A percentile compares a stretch with the other conserved stretches of the same genome.
Evolutionary conservation across 2,329 filamentous ascomycete genomes (phyloP).

Genomic region (Parafenestella ontariensis): DNA sequence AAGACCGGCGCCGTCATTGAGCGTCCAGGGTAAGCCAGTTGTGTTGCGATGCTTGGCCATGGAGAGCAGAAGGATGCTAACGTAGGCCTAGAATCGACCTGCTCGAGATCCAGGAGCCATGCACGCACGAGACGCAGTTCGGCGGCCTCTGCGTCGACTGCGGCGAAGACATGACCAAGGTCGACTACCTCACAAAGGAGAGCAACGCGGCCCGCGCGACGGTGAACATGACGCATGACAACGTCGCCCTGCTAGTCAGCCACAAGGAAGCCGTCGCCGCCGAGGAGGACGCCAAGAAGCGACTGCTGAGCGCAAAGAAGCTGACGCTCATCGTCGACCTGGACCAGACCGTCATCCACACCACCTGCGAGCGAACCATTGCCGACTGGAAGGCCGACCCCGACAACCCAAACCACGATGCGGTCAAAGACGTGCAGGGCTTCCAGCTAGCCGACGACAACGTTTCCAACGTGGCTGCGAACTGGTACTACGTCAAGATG

Average conservation of each 20-base stretch:
- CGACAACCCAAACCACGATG: constrained; percentile 86
- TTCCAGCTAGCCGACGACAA: constrained; percentile 88
- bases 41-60: no score
- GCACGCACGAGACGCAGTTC: constrained; percentile 89
- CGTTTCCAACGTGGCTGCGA: constrained; percentile 44
- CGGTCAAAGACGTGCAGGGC: constrained; percentile 84
- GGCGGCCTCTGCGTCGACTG: constrained; percentile 90
- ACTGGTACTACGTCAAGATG: constrained; percentile 97
- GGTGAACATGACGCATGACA: constrained; percentile 95
- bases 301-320: constrained; percentile 80
- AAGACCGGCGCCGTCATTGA: constrained; percentile 68
- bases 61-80: constrained; percentile 2
- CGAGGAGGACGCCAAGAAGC: constrained; percentile 85
- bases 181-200: constrained; percentile 81
- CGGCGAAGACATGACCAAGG: constrained; percentile 93
- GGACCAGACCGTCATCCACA: constrained; percentile 98
- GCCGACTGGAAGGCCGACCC: constrained; percentile 93
- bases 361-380: constrained; percentile 94
- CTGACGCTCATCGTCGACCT: constrained; percentile 94
- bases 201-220: constrained; percentile 84
- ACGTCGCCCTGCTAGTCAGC: constrained; percentile 85
- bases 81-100: constrained; percentile 57
- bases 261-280: constrained; percentile 78
- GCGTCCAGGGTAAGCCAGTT: constrained; percentile 47
- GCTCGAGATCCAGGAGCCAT: constrained; percentile 87